Evolutionary conservation across 2,329 filamentous ascomycete genomes (phyloP).

Genomic region (Teratosphaeria zuluensis): DNA sequence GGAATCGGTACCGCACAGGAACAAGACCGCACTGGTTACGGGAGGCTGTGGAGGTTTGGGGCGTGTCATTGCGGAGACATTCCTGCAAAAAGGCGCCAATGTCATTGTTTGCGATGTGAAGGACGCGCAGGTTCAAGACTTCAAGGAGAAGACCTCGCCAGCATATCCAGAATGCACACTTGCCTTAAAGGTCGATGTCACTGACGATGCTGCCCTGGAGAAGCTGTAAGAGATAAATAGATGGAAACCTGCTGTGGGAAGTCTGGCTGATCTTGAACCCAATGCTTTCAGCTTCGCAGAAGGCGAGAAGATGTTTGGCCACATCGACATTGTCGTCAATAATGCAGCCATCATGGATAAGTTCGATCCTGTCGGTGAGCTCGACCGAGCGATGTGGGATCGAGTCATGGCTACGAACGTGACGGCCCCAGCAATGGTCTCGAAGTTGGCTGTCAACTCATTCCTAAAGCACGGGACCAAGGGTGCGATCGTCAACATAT

Average conservation of each 20-base stretch:
- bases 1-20: constrained; percentile 4
- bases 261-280: neutral
- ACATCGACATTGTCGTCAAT: constrained; percentile 43
- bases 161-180: constrained; percentile 17
- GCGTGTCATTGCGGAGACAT: constrained; percentile 22
- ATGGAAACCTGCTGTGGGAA: neutral
- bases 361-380: constrained; percentile 43
- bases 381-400: constrained; percentile 42
- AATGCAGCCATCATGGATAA: constrained; percentile 48
- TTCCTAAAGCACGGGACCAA: constrained; percentile 36
- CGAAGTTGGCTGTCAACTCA: constrained; percentile 41
- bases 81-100: constrained; percentile 24
- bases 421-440: constrained; percentile 45
- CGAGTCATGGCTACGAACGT: constrained; percentile 47
- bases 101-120: constrained; percentile 30
- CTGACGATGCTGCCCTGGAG: constrained; percentile 27
- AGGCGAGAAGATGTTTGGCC: constrained; percentile 30
- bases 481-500: constrained; percentile 46
- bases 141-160: constrained; percentile 16
- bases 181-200: constrained; percentile 30
- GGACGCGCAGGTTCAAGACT: constrained; percentile 19
- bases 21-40: constrained; percentile 26
- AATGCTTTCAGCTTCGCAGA: constrained; percentile 21
- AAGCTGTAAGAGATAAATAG: constrained; percentile 11
- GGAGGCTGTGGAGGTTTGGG: constrained; percentile 27